Conservation (phyloP, 441 rosid species). For the Raphanus hybrid region DNA sequence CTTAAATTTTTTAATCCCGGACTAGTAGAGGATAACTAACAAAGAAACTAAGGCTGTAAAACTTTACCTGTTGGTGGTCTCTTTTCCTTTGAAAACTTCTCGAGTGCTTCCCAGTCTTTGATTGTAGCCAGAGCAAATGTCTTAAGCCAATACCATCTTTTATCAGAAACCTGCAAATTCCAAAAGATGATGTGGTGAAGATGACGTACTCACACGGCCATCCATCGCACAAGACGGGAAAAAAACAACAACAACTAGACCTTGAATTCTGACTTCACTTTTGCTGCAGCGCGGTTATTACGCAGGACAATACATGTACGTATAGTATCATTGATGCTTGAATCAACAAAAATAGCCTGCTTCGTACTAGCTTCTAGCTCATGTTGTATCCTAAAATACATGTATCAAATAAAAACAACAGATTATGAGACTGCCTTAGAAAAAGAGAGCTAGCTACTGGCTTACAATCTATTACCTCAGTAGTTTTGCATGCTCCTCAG, state of each 20-base stretch:
- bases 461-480: too few species aligned
- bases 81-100: slow-evolving; percentile 96
- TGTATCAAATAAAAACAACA: slow-evolving; percentile 1
- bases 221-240: background rate
- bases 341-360: slow-evolving; percentile 96
- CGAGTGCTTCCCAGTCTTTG: slow-evolving; percentile 94
- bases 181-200: background rate
- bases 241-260: slow-evolving; percentile 44
- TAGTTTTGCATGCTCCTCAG: slow-evolving; percentile 95
- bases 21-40: background rate
- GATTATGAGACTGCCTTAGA: too few species aligned
- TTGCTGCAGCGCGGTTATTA: slow-evolving; percentile 86
- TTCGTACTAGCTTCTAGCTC: slow-evolving; percentile 93
- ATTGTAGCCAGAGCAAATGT: slow-evolving; percentile 91
- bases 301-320: slow-evolving; percentile 95
- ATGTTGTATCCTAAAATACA: slow-evolving; percentile 80
- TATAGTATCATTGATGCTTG: slow-evolving; percentile 97
- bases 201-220: slow-evolving; percentile 6
- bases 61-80: slow-evolving; percentile 86
- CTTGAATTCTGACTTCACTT: slow-evolving; percentile 95
- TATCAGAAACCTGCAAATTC: slow-evolving; percentile 77
- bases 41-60: slow-evolving; percentile 9
- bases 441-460: too few species aligned
- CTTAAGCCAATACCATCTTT: slow-evolving; percentile 99
- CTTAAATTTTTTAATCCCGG: slow-evolving; percentile 5